Percentiles rank a stretch among this genome's conserved stretches.
phyloP scores from a whole-genome alignment of 2,329 filamentous ascomycete genomes.

The Exophiala oligosperma region DNA sequence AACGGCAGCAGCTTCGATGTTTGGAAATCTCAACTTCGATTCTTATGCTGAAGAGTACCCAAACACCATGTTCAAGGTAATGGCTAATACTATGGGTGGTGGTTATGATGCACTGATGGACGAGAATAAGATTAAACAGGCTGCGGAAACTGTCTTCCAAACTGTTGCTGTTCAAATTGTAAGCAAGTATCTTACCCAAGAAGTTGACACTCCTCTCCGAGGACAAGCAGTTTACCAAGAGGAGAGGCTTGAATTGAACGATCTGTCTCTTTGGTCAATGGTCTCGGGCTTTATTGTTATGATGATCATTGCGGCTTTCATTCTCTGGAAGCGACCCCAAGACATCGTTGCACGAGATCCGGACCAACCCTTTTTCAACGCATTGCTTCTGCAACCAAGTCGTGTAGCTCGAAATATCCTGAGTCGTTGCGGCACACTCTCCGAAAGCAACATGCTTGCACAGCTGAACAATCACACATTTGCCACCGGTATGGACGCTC shows the following conservation, averaged over 20 bases:
- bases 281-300: neutral
- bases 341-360: neutral
- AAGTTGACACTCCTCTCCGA: neutral
- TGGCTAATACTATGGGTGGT: conserved; percentile 9
- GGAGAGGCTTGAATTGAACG: conserved; percentile 8
- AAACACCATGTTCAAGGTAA: conserved; percentile 21
- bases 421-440: neutral
- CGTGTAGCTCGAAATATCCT: neutral
- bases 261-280: conserved; percentile 8
- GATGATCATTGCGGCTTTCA: neutral
- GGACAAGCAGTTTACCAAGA: neutral
- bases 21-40: conserved; percentile 14
- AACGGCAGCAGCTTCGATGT: conserved; percentile 10
- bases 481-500: no score
- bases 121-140: neutral
- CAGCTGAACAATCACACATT: neutral
- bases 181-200: conserved; percentile 5
- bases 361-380: neutral
- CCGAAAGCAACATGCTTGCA: neutral
- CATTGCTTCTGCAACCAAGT: neutral
- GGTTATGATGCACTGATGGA: conserved; percentile 22
- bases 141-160: conserved; percentile 10
- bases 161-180: conserved; percentile 18
- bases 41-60: conserved; percentile 13
- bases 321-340: neutral